These are phyloP conservation scores for bread wheat (Triticum aestivum) DNA, from an alignment of 176 grass and related monocot species.

Conservation along the genomic window DNA sequence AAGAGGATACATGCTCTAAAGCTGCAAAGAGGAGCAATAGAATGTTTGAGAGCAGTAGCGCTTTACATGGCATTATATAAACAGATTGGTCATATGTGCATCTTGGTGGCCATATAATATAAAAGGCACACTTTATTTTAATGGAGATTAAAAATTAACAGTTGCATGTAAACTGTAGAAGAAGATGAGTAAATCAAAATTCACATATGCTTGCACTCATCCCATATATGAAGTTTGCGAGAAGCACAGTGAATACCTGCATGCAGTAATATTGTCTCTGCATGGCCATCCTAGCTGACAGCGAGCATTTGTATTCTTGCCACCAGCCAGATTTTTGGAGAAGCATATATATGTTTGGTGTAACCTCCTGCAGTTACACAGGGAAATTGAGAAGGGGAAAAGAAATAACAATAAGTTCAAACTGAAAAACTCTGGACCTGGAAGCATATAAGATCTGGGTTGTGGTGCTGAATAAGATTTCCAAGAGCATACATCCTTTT, in stretches of 20 bases:
- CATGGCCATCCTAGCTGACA: conserved; percentile 41
- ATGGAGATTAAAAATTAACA: neutral
- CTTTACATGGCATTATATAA: neutral
- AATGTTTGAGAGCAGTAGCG: neutral
- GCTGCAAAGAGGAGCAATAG: neutral
- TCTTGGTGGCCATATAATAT: neutral
- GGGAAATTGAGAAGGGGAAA: neutral
- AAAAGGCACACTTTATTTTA: neutral
- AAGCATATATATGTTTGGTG: conserved; percentile 61
- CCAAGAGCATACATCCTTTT: conserved; percentile 70
- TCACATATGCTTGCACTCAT: neutral
- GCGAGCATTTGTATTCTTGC: conserved; percentile 67
- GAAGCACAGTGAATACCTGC: conserved; percentile 43
- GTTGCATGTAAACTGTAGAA: neutral
- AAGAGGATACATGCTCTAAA: neutral
- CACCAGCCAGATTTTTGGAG: conserved; percentile 76
- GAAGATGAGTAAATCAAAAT: neutral
- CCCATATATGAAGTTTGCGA: neutral
- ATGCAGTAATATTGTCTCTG: conserved; percentile 79
- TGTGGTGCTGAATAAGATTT: conserved; percentile 62
- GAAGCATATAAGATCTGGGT: conserved; percentile 71
- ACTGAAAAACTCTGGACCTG: conserved; percentile 45
- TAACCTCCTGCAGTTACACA: conserved; percentile 73
- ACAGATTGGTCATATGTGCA: neutral
- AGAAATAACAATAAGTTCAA: neutral